Evolutionary conservation across 2,329 filamentous ascomycete genomes (phyloP).

Genomic region (Diplodia corticola): DNA sequence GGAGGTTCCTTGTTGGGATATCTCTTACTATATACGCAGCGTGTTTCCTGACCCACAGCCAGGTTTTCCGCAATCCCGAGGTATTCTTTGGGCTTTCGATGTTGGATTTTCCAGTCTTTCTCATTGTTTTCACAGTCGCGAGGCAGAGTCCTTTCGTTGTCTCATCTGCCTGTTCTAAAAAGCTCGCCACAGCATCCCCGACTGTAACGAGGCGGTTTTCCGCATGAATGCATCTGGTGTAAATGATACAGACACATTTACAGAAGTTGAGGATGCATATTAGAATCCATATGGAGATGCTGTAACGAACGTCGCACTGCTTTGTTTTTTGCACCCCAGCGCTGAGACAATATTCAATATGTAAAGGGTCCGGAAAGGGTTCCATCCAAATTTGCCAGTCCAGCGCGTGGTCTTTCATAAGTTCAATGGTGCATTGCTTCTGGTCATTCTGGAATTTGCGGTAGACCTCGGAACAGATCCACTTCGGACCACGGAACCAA

Average conservation of each 20-base stretch:
- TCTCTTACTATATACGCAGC: too few relatives aligned
- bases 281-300: not conserved
- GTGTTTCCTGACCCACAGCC: too few relatives aligned
- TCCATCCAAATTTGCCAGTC: too few relatives aligned
- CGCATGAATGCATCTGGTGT: not conserved
- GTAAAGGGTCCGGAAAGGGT: not conserved
- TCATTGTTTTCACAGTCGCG: not conserved
- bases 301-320: not conserved
- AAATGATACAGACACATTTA: not conserved
- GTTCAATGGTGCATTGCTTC: not conserved
- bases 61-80: too few relatives aligned
- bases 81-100: too few relatives aligned
- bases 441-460: not conserved
- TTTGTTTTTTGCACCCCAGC: not conserved
- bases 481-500: not conserved
- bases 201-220: conserved; percentile 26
- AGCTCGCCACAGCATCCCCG: conserved; percentile 32
- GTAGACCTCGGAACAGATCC: not conserved
- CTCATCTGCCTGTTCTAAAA: conserved; percentile 27
- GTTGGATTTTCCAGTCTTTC: not conserved
- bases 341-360: not conserved
- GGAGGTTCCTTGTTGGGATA: too few relatives aligned
- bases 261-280: not conserved
- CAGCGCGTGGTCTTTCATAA: too few relatives aligned
- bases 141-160: not conserved